Percentiles rank a stretch among this genome's conserved stretches.
These are phyloP conservation scores for Melampsora americana DNA, from an alignment of 1,284 basidiomycete genomes.

Conservation along the genomic window DNA sequence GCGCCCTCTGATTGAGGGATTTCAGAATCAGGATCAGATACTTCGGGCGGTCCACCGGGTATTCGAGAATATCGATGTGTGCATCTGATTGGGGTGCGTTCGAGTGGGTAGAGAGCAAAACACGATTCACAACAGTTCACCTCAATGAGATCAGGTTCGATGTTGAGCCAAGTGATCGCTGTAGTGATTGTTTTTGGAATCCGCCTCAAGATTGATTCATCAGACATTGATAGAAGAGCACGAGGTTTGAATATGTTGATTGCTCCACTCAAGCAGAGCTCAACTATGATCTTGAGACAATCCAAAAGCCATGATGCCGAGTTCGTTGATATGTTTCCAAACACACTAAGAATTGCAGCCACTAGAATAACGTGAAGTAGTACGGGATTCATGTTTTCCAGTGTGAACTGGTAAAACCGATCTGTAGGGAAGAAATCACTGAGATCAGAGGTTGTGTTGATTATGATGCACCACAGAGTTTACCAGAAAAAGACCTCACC, in stretches of 20 bases:
- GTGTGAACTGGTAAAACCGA: conserved; percentile 19
- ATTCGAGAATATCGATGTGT: not conserved
- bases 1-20: too few species aligned
- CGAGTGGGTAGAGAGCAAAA: conserved; percentile 34
- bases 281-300: not conserved
- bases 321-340: conserved; percentile 18
- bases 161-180: conserved; percentile 17
- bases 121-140: conserved; percentile 25
- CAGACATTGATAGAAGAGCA: not conserved
- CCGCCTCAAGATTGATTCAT: not conserved
- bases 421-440: conserved; percentile 2
- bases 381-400: conserved; percentile 13
- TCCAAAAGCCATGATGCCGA: conserved; percentile 24
- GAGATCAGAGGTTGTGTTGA: too few species aligned
- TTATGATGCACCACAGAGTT: too few species aligned
- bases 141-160: conserved; percentile 17
- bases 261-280: too few species aligned
- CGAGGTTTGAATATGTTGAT: too few species aligned
- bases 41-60: too few species aligned
- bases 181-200: too few species aligned
- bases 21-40: too few species aligned
- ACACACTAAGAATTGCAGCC: conserved; percentile 10
- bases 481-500: too few species aligned
- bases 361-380: conserved; percentile 12
- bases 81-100: not conserved